A percentile compares a stretch with the other conserved stretches of the same genome.
These are phyloP conservation scores for Alternaria viburni DNA, from an alignment of 2,329 filamentous ascomycete species.

Conservation along the genomic window DNA sequence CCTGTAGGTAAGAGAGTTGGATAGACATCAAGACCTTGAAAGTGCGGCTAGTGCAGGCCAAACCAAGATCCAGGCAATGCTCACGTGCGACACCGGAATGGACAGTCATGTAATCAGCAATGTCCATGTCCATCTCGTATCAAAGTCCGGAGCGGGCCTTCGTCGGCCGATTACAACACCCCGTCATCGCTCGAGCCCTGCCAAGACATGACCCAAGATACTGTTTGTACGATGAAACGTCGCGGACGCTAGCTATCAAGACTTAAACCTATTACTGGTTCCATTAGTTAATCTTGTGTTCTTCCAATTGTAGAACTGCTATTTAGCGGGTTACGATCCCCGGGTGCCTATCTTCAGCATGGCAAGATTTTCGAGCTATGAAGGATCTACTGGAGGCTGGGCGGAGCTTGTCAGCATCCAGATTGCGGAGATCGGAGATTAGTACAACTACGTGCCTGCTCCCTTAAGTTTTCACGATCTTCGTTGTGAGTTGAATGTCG, in stretches of 20 bases:
- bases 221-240: neutral
- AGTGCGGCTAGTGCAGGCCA: neutral
- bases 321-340: neutral
- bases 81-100: neutral
- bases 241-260: neutral
- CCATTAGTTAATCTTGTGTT: neutral
- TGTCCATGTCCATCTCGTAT: neutral
- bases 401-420: neutral
- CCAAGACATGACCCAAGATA: neutral
- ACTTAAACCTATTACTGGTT: accelerated
- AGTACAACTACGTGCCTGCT: neutral
- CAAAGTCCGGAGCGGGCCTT: neutral
- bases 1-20: neutral
- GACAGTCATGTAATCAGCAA: neutral
- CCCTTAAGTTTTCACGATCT: neutral
- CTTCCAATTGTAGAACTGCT: neutral
- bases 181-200: neutral
- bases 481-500: neutral
- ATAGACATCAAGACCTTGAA: neutral
- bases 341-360: neutral
- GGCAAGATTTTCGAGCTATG: neutral
- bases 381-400: neutral
- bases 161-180: neutral
- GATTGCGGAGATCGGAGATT: neutral
- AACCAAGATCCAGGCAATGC: neutral